Conservation (phyloP, 129 eudicot species). For the Chrysanthemum lavandulifolium region DNA sequence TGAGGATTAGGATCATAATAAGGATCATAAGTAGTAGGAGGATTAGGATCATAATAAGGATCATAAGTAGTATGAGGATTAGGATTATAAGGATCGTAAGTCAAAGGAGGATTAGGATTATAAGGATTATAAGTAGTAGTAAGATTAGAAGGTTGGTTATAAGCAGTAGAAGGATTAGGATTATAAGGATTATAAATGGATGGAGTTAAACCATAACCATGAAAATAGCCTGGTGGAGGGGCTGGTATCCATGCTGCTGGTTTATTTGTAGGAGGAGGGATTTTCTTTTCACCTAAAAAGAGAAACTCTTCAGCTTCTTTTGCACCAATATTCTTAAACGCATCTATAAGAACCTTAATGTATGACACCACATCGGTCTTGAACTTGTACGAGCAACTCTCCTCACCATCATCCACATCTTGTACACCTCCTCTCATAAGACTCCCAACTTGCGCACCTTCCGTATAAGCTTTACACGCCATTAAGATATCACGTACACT, state of each 20-base stretch:
- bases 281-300: slow-evolving; percentile 26
- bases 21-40: no score
- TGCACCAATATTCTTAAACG: slow-evolving; percentile 51
- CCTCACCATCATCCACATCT: slow-evolving; percentile 54
- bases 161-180: no score
- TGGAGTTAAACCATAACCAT: no score
- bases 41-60: no score
- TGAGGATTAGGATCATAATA: no score
- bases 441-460: slow-evolving; percentile 74
- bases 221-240: no score
- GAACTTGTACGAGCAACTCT: slow-evolving; percentile 48
- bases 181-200: no score
- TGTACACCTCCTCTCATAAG: slow-evolving; percentile 63
- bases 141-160: no score
- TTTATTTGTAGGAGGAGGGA: neutral
- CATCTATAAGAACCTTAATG: slow-evolving; percentile 36
- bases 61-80: no score
- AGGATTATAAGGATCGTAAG: no score
- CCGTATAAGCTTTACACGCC: slow-evolving; percentile 74
- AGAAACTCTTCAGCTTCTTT: slow-evolving; percentile 58
- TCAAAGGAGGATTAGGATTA: no score
- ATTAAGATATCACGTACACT: slow-evolving; percentile 53
- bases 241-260: neutral
- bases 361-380: slow-evolving; percentile 35
- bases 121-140: no score